Evolutionary conservation across 2,329 filamentous ascomycete species (phyloP).

Genomic region (Atkinsonella hypoxylon): DNA sequence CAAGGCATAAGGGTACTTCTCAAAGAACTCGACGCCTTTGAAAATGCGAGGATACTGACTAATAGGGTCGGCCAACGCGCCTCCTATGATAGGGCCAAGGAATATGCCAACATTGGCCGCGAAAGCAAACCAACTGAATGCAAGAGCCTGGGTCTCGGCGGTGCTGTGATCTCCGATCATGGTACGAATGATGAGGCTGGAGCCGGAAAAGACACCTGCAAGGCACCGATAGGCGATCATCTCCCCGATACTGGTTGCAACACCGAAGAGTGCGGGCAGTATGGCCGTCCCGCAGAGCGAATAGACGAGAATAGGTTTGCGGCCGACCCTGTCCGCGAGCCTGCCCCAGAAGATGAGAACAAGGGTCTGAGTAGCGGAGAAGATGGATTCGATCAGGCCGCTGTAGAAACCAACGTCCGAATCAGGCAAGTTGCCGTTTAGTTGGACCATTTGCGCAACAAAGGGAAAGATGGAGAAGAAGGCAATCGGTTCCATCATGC

Average conservation of each 20-base stretch:
- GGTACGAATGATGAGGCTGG: slow-evolving; percentile 60
- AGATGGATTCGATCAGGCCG: slow-evolving; percentile 63
- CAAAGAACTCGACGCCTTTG: slow-evolving; percentile 31
- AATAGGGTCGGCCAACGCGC: slow-evolving; percentile 55
- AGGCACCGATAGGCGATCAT: slow-evolving; percentile 63
- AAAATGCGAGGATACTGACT: slow-evolving; percentile 47
- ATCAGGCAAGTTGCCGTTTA: slow-evolving; percentile 47
- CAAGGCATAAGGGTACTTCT: slow-evolving; percentile 39
- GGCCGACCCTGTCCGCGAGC: slow-evolving; percentile 49
- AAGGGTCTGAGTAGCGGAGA: slow-evolving; percentile 64
- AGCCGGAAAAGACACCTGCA: slow-evolving; percentile 63
- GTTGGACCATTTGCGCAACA: slow-evolving; percentile 64
- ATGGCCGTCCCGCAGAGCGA: slow-evolving; percentile 53
- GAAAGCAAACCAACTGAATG: slow-evolving; percentile 70
- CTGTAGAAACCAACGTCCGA: slow-evolving; percentile 70
- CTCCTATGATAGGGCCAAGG: slow-evolving; percentile 58
- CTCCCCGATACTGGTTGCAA: slow-evolving; percentile 54
- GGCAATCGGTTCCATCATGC: slow-evolving; percentile 64
- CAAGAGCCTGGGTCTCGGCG: slow-evolving; percentile 54
- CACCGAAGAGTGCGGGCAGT: slow-evolving; percentile 53
- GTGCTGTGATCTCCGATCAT: slow-evolving; percentile 69
- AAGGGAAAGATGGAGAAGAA: slow-evolving; percentile 78
- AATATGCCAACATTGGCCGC: slow-evolving; percentile 63
- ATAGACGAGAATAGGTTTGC: slow-evolving; percentile 59
- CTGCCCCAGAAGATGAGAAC: slow-evolving; percentile 66